Evolutionary conservation across 2,329 filamentous ascomycete genomes (phyloP), one percentile per base, ranked within the genome.

Genomic region (Capronia americana): DNA sequence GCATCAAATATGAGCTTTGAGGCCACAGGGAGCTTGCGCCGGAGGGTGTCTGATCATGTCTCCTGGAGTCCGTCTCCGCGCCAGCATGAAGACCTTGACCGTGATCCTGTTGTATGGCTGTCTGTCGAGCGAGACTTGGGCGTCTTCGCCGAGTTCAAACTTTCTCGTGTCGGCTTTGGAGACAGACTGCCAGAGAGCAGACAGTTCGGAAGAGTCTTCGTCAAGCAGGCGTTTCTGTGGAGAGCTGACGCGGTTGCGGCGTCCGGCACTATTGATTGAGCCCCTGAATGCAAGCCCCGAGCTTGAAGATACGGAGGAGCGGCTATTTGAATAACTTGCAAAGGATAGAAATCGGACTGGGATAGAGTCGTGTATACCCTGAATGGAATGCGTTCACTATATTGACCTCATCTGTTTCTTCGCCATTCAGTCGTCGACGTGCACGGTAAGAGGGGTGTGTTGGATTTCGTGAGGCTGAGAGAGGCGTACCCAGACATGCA

Each of bases 251-350:
- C 46, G 41, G 41, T 59, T 50, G 41, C 44, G 57, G 57, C 44
- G 57, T 51, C 30, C 57, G 44, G 57, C 17, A 50, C 57, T 50
- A 59, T 59, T 51, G 57, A 59, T 23, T 59, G 28, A 59, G 44
- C 57, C 57, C 57, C 41, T 59, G 57, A 50, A 50, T 41, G 44
- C 30, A 20, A 30, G 11, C 20, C 23, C 44, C n/a, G 26, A 48
- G 34, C 17, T n/a, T 34, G 41, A 23, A 7, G 24, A 28, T 0
- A 51, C 23, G 54, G 48, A 20, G 32, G 58, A 51, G 53, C 24
- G 28, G 53, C 23, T 11, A 20, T 53, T 44, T 44, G 48, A 54
- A 17, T 23, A 10, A 26, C n/a, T 14, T 54, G 28, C 28, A 54
- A 24, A 44, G 4, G 7, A 61, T 61, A 61, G 58, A 61, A 38